Evolutionary conservation across 176 grass and related monocot genomes (phyloP), one percentile per base, ranked within the genome.

Genomic region (Pontederia crassipes): DNA sequence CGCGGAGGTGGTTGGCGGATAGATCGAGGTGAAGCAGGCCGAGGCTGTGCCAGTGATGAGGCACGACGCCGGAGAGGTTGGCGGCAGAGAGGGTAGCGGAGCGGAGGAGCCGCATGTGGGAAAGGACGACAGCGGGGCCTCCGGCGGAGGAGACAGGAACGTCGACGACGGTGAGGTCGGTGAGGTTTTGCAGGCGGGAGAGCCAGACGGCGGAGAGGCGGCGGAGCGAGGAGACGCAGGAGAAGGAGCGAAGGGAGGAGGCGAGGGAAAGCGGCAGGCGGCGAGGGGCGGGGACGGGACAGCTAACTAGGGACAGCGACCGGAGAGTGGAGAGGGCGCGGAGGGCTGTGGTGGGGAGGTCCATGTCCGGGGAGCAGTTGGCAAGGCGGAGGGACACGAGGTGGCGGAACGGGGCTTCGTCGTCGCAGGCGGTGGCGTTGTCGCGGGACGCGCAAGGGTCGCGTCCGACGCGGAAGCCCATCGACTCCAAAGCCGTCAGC

Each of bases 1-100:
- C 87, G n/a, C 69, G 28, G 76, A 98, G 89, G 64, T 28, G 79
- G 81, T 98, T 98, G 49, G 70, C 67, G 20, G 93, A 98, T 55
- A 98, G 85, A 62, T 98, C 84, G 49, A 92, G 87, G 64, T 69
- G 84, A 13, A 79, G 78, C 67, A 98, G 81, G 66, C 83, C 83
- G 73, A 81, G 71, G 72, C 78, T 80, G 53, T 98, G 87, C 93
- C 87, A 92, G 58, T 88, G 84, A 79, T 83, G 93, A 56, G 87
- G 93, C 47, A 98, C 47, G n/a, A 51, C 52, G 32, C 87, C 93
- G 9, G 93, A 92, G 70, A 98, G 74, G 79, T 88, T 92, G 28
- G 84, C 64, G 49, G 72, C 68, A 66, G 87, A 83, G 76, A 92
- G n/a, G 32, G 77, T 83, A 58, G 82, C 84, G 11, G 58, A 69